Percentiles rank a stretch among this genome's conserved stretches.
phyloP scores from a whole-genome alignment of 1,139 yeast species.

The Taphrina flavorubra region DNA sequence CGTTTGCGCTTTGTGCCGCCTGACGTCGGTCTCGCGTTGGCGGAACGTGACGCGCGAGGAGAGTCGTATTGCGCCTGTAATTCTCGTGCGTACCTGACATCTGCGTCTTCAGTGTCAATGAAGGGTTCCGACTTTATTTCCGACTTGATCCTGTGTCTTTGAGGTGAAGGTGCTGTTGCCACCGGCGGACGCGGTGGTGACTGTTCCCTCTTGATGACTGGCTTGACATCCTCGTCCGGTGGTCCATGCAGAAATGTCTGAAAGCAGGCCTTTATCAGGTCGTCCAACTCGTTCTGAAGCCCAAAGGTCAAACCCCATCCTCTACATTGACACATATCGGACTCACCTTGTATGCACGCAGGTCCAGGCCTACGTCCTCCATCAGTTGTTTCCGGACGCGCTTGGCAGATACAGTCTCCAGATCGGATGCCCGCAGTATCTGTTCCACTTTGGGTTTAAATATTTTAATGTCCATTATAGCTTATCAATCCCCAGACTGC shows the following conservation, averaged over 20 bases:
- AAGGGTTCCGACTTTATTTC: constrained; percentile 46
- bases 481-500: neutral
- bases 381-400: constrained; percentile 72
- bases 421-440: constrained; percentile 72
- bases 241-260: constrained; percentile 55
- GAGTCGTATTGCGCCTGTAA: constrained; percentile 21
- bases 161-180: neutral
- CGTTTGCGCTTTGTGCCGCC: constrained; percentile 49
- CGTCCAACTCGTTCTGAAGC: constrained; percentile 62
- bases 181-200: neutral
- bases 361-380: constrained; percentile 66
- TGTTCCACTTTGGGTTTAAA: constrained; percentile 56
- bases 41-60: constrained; percentile 42
- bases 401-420: constrained; percentile 73
- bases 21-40: constrained; percentile 29
- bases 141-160: constrained; percentile 8
- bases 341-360: constrained; percentile 56
- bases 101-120: constrained; percentile 50
- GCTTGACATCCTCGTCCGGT: constrained; percentile 42
- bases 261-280: constrained; percentile 66
- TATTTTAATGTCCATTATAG: constrained; percentile 21
- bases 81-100: constrained; percentile 31
- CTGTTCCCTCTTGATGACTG: constrained; percentile 11
- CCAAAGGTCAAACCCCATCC: no score
- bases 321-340: no score